These are phyloP conservation scores for Cucurbita maxima DNA, from an alignment of 306 rosid species.

Conservation along the genomic window DNA sequence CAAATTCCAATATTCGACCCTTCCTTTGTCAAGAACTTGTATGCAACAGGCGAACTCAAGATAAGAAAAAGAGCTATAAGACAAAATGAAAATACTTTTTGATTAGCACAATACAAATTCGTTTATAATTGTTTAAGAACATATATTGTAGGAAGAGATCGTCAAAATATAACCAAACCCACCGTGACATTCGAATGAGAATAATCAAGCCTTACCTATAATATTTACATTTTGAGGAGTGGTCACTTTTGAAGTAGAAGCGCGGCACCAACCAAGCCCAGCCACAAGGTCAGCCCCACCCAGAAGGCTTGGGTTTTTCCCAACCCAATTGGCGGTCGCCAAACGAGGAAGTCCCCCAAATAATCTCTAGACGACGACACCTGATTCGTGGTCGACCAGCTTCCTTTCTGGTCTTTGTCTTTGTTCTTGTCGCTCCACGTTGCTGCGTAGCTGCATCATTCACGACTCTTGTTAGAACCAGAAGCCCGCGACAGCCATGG, in stretches of 20 bases:
- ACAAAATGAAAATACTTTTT: neutral
- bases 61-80: neutral
- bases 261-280: conserved; percentile 82
- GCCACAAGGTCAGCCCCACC: conserved; percentile 75
- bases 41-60: neutral
- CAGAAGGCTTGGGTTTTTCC: conserved; percentile 59
- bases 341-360: conserved; percentile 67
- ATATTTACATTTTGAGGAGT: conserved; percentile 1
- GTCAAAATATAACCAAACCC: neutral
- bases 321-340: conserved; percentile 75
- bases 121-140: neutral
- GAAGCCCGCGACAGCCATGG: neutral
- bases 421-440: conserved; percentile 85
- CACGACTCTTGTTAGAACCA: neutral
- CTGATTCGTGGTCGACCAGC: conserved; percentile 49
- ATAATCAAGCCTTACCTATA: neutral
- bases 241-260: conserved; percentile 54
- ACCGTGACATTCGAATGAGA: neutral
- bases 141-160: neutral
- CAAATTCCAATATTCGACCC: neutral
- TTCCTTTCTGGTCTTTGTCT: conserved; percentile 36
- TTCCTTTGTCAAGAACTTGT: neutral
- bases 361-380: conserved; percentile 62
- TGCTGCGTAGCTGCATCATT: conserved; percentile 57
- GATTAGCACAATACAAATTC: neutral